Evolutionary conservation across 345 rosid species (phyloP), one percentile per base, ranked within the genome.

Genomic region (Turritis glabra): DNA sequence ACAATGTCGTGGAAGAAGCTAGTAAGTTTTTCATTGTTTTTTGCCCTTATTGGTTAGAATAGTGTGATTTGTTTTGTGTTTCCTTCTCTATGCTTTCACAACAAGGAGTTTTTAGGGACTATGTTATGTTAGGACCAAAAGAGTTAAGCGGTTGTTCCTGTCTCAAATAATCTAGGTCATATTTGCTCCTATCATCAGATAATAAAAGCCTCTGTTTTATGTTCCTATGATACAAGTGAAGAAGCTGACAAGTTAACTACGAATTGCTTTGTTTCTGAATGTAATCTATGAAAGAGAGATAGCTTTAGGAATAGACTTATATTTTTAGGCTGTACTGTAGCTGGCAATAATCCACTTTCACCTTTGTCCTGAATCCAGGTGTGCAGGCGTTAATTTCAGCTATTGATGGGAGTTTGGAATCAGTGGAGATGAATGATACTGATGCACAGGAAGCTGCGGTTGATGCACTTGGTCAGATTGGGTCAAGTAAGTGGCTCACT

Each of bases 381-480:
- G 84, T 82, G 74, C 77, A 72, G 75, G 59, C 81, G 62, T 71
- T 90, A 78, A 78, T 94, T 77, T 84, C 90, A 59, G 89, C 90
- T 68, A 83, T 94, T 82, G 88, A 81, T 81, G 84, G 80, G 64
- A 80, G 85, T 65, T 80, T 94, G 53, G 84, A 77, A 64, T 68
- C 79, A 5, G 73, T 57, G 40, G 86, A 76, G 56, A 76, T 23
- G 80, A 80, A 77, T 79, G 88, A 88, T 79, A 7, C 74, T 21
- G 81, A 90, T 78, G 96, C 87, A 81, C 78, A 78, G 71, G 96
- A 90, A 87, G 77, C 86, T 75, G 93, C 93, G 56, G 77, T 94
- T 77, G 98, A 91, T 78, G 89, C 96, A 62, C 80, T 94, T 81
- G 96, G 96, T 77, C 89, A 86, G 76, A 87, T 91, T 65, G 98